A percentile compares a stretch with the other conserved stretches of the same genome.
These are phyloP conservation scores for Sonneratia caseolaris DNA, from an alignment of 345 rosid species.

Conservation along the genomic window DNA sequence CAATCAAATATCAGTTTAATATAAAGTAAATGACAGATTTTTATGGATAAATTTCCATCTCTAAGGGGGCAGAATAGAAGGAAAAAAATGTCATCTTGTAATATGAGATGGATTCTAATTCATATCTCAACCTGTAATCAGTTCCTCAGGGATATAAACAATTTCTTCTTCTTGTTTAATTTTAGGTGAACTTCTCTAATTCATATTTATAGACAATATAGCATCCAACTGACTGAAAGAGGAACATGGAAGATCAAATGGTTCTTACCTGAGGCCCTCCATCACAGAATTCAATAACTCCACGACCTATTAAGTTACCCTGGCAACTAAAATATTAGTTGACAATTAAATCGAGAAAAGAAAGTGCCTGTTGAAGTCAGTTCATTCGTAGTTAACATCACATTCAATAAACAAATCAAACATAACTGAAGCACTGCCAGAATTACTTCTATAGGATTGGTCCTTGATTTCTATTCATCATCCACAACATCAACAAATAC, in stretches of 20 bases:
- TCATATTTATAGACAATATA: background rate
- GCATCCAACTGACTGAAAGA: background rate
- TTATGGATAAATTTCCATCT: background rate
- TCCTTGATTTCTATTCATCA: background rate
- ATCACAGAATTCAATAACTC: conserved; percentile 72
- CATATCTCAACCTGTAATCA: background rate
- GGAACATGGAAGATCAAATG: background rate
- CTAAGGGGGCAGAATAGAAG: background rate
- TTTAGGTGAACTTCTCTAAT: background rate
- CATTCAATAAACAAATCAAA: background rate
- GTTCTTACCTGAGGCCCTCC: conserved; percentile 65
- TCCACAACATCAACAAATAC: background rate
- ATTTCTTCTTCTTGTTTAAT: background rate
- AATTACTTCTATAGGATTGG: background rate
- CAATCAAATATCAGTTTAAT: background rate
- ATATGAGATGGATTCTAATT: background rate
- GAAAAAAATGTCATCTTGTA: background rate
- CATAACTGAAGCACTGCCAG: background rate
- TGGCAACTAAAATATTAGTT: conserved; percentile 20
- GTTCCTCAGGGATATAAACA: background rate
- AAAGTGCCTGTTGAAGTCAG: background rate
- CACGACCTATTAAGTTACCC: conserved; percentile 93
- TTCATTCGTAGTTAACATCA: background rate
- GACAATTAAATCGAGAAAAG: background rate
- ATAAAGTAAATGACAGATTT: background rate